These are phyloP conservation scores for Cochlearia excelsa DNA, from an alignment of 345 rosid species.

Conservation along the genomic window DNA sequence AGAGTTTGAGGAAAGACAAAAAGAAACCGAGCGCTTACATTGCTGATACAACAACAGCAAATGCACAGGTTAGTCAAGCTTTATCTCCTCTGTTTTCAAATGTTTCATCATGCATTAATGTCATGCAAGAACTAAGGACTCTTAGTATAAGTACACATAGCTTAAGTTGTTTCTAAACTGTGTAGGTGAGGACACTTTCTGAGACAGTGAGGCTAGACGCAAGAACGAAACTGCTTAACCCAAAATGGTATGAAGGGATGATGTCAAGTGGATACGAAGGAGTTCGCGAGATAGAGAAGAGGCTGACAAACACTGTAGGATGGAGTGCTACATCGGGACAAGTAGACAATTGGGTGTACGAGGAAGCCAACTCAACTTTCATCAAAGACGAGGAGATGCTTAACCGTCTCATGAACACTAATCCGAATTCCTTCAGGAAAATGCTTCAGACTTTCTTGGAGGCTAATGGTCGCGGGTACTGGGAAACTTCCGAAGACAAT, in stretches of 20 bases:
- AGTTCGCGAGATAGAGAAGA: conserved; percentile 94
- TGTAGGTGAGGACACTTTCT: conserved; percentile 77
- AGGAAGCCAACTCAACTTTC: conserved; percentile 93
- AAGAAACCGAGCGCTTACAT: conserved; percentile 90
- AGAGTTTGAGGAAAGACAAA: conserved; percentile 82
- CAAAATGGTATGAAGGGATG: conserved; percentile 99
- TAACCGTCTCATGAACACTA: conserved; percentile 76
- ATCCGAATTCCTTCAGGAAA: conserved; percentile 94
- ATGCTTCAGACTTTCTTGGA: conserved; percentile 93
- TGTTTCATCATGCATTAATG: neutral
- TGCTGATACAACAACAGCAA: conserved; percentile 96
- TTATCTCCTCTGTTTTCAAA: conserved; percentile 3
- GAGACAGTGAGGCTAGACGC: conserved; percentile 94
- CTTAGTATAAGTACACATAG: conserved; percentile 6
- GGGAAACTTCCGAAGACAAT: conserved; percentile 83
- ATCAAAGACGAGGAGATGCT: conserved; percentile 92
- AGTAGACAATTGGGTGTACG: conserved; percentile 97
- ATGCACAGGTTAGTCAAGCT: conserved; percentile 72
- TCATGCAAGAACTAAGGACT: neutral
- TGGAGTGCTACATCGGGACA: conserved; percentile 99
- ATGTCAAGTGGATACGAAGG: conserved; percentile 95
- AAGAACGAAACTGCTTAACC: conserved; percentile 88
- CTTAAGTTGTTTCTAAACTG: conserved; percentile 10
- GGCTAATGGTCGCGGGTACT: conserved; percentile 95
- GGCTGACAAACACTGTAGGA: conserved; percentile 91